phyloP scores from a whole-genome alignment of 768 basidiomycete genomes.

The Boletus sp. region DNA sequence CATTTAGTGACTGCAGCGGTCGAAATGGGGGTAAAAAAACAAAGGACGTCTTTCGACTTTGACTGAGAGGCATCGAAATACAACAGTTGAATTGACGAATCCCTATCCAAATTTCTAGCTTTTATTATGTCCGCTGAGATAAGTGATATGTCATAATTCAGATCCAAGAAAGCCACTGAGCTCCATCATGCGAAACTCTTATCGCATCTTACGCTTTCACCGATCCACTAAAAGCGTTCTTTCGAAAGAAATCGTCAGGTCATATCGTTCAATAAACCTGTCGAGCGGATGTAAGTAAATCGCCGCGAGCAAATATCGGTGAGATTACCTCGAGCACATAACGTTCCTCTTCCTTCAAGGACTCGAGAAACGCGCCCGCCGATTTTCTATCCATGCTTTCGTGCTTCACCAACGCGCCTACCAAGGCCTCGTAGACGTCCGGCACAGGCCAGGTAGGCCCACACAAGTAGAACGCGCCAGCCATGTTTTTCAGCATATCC shows the following conservation, averaged over 20 bases:
- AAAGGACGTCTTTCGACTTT: too few species aligned
- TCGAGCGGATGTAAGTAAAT: slow-evolving; percentile 1
- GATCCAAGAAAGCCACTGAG: too few species aligned
- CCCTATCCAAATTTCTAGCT: background rate
- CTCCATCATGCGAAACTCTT: too few species aligned
- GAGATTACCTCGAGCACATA: slow-evolving; percentile 84
- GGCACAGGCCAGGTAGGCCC: slow-evolving; percentile 99
- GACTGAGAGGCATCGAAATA: background rate
- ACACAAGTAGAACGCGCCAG: slow-evolving; percentile 92
- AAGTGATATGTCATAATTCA: too few species aligned
- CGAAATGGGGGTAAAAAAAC: too few species aligned
- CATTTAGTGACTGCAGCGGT: too few species aligned
- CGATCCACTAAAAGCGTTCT: too few species aligned
- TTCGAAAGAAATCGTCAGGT: too few species aligned
- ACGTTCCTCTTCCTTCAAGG: slow-evolving; percentile 93
- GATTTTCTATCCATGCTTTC: slow-evolving; percentile 58
- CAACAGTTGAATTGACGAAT: background rate
- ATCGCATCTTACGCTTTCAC: too few species aligned
- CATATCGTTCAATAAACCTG: slow-evolving; percentile 24
- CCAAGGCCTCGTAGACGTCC: slow-evolving; percentile 92
- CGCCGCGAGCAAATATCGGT: background rate
- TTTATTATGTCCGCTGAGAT: too few species aligned
- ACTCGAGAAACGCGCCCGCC: slow-evolving; percentile 83
- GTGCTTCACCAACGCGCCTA: slow-evolving; percentile 73
- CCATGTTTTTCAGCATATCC: slow-evolving; percentile 65